These are phyloP conservation scores for Yarrowia phangngaensis DNA, from an alignment of 805 yeast species.

Conservation along the genomic window DNA sequence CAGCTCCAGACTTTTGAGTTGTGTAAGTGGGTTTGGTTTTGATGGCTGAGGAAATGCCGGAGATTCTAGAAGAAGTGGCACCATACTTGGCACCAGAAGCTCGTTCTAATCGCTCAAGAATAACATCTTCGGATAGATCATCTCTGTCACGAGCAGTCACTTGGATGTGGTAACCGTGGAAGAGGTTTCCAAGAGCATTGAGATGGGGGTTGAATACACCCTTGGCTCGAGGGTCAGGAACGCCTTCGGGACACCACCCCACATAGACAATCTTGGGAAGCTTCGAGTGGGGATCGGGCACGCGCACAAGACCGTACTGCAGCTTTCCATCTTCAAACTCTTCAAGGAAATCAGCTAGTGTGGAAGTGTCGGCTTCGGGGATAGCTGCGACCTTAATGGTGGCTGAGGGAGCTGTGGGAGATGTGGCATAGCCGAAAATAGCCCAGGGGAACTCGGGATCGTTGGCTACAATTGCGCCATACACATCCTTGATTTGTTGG, in stretches of 20 bases:
- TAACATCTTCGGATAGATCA: constrained; percentile 76
- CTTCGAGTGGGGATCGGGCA: constrained; percentile 86
- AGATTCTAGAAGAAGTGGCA: constrained; percentile 38
- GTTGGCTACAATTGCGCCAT: constrained; percentile 75
- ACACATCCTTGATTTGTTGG: constrained; percentile 66
- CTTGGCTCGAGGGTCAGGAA: constrained; percentile 52
- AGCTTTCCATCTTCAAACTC: constrained; percentile 82
- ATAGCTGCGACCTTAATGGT: constrained; percentile 42
- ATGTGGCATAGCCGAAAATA: constrained; percentile 69
- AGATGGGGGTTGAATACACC: constrained; percentile 46
- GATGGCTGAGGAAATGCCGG: constrained; percentile 36
- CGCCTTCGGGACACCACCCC: constrained; percentile 94
- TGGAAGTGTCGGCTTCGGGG: constrained; percentile 53
- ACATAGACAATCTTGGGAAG: constrained; percentile 77
- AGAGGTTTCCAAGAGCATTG: constrained; percentile 41
- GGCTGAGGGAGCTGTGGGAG: constrained; percentile 40
- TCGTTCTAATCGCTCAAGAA: constrained; percentile 70
- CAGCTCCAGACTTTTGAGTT: constrained; percentile 38
- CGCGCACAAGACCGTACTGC: constrained; percentile 85
- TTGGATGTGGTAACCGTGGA: constrained; percentile 84
- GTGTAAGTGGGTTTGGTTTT: constrained; percentile 40
- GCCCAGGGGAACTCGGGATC: constrained; percentile 70
- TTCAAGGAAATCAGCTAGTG: constrained; percentile 70
- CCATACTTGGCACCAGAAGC: constrained; percentile 97
- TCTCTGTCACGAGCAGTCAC: constrained; percentile 93